Percentiles rank a stretch among this genome's conserved stretches.
Evolutionary conservation across 2,329 filamentous ascomycete species (phyloP).

Genomic region (Clonostachys sp.): DNA sequence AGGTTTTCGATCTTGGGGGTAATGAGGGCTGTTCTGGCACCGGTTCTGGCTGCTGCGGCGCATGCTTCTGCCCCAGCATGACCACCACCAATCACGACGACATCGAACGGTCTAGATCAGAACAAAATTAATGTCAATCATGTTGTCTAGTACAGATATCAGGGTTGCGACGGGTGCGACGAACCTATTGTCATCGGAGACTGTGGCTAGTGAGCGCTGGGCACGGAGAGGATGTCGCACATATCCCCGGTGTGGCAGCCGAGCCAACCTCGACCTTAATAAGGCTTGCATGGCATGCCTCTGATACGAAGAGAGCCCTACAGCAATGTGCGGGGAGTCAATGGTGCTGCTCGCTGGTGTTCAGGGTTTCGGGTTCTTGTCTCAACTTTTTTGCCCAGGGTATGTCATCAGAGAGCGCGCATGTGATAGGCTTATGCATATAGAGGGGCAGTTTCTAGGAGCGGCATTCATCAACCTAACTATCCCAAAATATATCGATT

Average conservation of each 20-base stretch:
- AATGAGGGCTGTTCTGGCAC: constrained; percentile 83
- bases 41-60: constrained; percentile 81
- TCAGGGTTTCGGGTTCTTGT: too few relatives aligned
- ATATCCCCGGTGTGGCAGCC: background rate
- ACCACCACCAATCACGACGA: constrained; percentile 91
- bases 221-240: background rate
- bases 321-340: too few relatives aligned
- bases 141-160: background rate
- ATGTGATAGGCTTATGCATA: too few relatives aligned
- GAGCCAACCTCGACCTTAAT: background rate
- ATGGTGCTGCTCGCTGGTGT: too few relatives aligned
- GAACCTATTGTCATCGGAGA: constrained; percentile 5
- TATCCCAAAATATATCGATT: too few relatives aligned
- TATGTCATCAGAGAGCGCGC: too few relatives aligned
- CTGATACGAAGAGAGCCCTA: too few relatives aligned
- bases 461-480: too few relatives aligned
- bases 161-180: background rate
- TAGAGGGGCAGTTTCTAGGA: too few relatives aligned
- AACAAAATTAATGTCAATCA: constrained; percentile 1
- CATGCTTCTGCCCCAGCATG: constrained; percentile 95
- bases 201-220: constrained; percentile 3
- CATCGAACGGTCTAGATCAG: constrained; percentile 67
- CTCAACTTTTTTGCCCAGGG: too few relatives aligned
- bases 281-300: background rate
- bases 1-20: constrained; percentile 87